A percentile compares a stretch with the other conserved stretches of the same genome.
Evolutionary conservation across 2,329 filamentous ascomycete species (phyloP).

Genomic region (Penicillium freii): DNA sequence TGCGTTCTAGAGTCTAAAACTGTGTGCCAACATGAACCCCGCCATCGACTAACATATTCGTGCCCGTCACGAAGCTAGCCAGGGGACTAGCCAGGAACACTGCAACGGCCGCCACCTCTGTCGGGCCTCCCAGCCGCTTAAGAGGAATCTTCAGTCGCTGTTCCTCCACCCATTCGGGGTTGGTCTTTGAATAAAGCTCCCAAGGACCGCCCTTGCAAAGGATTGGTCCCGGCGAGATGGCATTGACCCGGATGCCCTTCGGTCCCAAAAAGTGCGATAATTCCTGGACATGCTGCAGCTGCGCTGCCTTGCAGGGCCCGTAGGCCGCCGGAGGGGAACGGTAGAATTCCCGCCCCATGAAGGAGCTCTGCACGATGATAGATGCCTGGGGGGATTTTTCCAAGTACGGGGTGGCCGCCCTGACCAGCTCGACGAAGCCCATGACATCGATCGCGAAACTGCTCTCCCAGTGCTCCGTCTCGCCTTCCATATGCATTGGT

Average conservation of each 20-base stretch:
- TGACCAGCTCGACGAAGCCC: background rate
- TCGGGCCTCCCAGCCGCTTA: background rate
- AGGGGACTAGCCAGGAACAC: background rate
- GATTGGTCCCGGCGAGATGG: background rate
- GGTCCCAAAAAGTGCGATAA: background rate
- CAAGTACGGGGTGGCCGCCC: background rate
- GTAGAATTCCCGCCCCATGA: constrained; percentile 40
- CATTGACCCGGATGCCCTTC: background rate
- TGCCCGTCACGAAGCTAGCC: background rate
- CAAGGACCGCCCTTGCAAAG: background rate
- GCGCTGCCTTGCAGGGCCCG: constrained; percentile 23
- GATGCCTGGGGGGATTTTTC: background rate
- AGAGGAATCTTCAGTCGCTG: background rate
- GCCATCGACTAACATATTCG: background rate
- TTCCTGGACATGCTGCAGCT: constrained; percentile 26
- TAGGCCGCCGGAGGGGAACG: constrained; percentile 23
- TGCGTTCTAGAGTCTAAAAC: background rate
- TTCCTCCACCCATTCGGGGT: background rate
- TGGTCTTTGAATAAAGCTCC: background rate
- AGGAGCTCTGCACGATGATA: background rate
- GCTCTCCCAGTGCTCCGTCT: background rate
- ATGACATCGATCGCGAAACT: background rate
- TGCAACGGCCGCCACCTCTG: background rate
- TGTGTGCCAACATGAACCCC: background rate
- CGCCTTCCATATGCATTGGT: background rate